Conservation (phyloP, 2,329 filamentous ascomycete genomes). For the Ophiostoma novo-ulmi region DNA sequence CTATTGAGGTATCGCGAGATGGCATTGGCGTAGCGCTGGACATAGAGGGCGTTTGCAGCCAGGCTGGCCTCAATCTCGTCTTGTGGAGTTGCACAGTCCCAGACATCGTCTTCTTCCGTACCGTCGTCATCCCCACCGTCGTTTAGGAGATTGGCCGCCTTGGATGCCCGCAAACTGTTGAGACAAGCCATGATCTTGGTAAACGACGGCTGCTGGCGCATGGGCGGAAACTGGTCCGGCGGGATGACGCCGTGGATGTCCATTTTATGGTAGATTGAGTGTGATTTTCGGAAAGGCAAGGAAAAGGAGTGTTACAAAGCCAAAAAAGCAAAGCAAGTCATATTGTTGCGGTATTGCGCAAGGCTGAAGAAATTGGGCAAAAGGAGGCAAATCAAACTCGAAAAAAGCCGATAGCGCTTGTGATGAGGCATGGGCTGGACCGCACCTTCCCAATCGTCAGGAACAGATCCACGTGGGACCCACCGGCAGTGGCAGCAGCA, state of each 20-base stretch:
- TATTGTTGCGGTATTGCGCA: neutral
- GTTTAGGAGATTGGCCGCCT: slow-evolving; percentile 40
- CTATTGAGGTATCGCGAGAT: slow-evolving; percentile 62
- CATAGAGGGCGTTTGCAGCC: slow-evolving; percentile 41
- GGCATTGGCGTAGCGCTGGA: slow-evolving; percentile 37
- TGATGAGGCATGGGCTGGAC: neutral
- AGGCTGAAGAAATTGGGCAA: neutral
- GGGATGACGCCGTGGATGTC: slow-evolving; percentile 8
- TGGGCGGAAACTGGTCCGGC: slow-evolving; percentile 66
- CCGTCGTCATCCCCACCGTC: neutral
- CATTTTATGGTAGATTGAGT: neutral
- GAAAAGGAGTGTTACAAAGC: neutral
- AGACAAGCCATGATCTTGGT: slow-evolving; percentile 60
- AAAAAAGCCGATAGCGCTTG: neutral
- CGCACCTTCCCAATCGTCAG: neutral
- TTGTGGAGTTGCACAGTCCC: slow-evolving; percentile 48
- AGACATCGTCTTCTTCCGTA: slow-evolving; percentile 43
- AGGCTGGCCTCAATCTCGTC: slow-evolving; percentile 41
- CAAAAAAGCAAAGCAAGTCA: neutral
- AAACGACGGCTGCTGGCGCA: slow-evolving; percentile 69
- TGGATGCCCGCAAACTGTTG: slow-evolving; percentile 61
- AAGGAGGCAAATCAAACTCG: neutral
- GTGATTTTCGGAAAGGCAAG: neutral
- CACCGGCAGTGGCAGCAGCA: neutral
- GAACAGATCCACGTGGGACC: slow-evolving; percentile 4